These are phyloP conservation scores for Inonotus hispidus DNA, from an alignment of 1,284 basidiomycete genomes.

Conservation along the genomic window DNA sequence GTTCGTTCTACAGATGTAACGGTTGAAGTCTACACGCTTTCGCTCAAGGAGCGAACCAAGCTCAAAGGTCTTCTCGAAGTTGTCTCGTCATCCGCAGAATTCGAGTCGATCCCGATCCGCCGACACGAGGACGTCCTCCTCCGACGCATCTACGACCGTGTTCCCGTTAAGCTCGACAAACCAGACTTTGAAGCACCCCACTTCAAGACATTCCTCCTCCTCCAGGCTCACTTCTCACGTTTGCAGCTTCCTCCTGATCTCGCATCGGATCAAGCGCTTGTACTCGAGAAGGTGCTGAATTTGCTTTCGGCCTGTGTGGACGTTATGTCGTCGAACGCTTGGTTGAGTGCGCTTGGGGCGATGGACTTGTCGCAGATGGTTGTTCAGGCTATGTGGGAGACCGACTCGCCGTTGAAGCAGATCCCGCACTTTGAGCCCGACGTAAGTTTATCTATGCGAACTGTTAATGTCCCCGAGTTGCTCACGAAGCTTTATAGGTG, in stretches of 20 bases:
- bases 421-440: slow-evolving; percentile 93
- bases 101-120: slow-evolving; percentile 91
- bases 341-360: slow-evolving; percentile 89
- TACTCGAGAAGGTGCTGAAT: slow-evolving; percentile 89
- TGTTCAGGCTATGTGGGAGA: slow-evolving; percentile 97
- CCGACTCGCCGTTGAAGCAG: slow-evolving; percentile 90
- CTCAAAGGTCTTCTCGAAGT: slow-evolving; percentile 96
- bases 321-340: slow-evolving; percentile 96
- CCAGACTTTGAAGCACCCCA: slow-evolving; percentile 90
- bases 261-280: slow-evolving; percentile 82
- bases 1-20: slow-evolving; percentile 66
- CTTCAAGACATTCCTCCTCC: slow-evolving; percentile 96
- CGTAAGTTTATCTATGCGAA: slow-evolving; percentile 35
- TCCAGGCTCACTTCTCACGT: slow-evolving; percentile 96
- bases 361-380: slow-evolving; percentile 99
- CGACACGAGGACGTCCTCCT: slow-evolving; percentile 83
- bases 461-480: not conserved
- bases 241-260: slow-evolving; percentile 90
- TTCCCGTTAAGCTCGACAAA: slow-evolving; percentile 88
- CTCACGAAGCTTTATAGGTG: slow-evolving; percentile 38
- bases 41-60: slow-evolving; percentile 95
- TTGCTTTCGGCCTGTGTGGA: slow-evolving; percentile 92
- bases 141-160: slow-evolving; percentile 91
- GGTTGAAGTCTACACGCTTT: slow-evolving; percentile 94
- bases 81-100: slow-evolving; percentile 93